Evolutionary conservation across 2,329 filamentous ascomycete genomes (phyloP).

Genomic region (Scleromitrula shiraiana): DNA sequence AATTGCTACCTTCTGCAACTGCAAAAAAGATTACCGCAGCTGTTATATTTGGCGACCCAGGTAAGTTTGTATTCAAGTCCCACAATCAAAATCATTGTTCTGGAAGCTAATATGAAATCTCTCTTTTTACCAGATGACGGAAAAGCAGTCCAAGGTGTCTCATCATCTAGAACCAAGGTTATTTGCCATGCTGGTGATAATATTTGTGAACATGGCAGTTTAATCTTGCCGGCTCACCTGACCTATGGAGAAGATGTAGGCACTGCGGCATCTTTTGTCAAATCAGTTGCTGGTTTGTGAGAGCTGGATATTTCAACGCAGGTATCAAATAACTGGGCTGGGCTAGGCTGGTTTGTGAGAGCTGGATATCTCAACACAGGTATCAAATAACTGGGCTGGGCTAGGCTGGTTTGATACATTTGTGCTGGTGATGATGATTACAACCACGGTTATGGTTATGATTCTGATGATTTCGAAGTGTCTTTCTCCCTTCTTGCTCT

Average conservation of each 20-base stretch:
- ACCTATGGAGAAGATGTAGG: conserved; percentile 21
- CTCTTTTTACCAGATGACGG: conserved; percentile 20
- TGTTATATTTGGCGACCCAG: conserved; percentile 23
- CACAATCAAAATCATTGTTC: neutral
- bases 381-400: neutral
- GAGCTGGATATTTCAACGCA: too few species aligned
- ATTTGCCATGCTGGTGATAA: conserved; percentile 20
- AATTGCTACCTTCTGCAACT: conserved; percentile 12
- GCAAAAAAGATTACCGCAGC: conserved; percentile 18
- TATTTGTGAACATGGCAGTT: conserved; percentile 19
- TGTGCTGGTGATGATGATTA: too few species aligned
- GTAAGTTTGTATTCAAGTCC: neutral
- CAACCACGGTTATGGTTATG: too few species aligned
- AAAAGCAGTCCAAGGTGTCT: conserved; percentile 14
- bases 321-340: neutral
- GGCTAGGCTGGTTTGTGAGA: neutral
- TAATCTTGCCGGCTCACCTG: conserved; percentile 16
- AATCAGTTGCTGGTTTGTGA: neutral
- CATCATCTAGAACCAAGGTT: conserved; percentile 15
- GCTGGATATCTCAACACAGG: too few species aligned
- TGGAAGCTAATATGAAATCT: neutral
- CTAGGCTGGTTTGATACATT: too few species aligned
- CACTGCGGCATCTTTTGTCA: conserved; percentile 20
- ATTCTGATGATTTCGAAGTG: too few species aligned
- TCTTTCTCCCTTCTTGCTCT: too few species aligned